Base-by-base conservation (phyloP, 768 basidiomycete species). In the Suillus subluteus region DNA sequence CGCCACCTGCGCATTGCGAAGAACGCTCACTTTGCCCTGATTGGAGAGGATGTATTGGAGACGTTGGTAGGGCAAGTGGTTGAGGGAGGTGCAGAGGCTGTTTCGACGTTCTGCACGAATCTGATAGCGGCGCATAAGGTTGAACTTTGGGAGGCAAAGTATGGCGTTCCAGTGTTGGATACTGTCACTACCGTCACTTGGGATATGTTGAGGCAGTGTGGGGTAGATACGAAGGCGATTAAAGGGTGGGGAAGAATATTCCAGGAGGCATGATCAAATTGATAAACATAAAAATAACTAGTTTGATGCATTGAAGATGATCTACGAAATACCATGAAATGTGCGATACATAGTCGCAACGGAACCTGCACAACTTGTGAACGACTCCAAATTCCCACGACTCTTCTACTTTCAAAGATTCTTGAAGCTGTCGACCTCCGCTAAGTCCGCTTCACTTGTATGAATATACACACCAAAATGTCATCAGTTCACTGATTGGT, bases 191-290 rank as follows among this genome's bases (percentile, higher is more conserved):
- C 55, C 12, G 55, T 56, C 55, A 56, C 55, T n/a, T 56, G 55
- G 55, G 55, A 56, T 56, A 56, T 56, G 55, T 37, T 56, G 35
- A 56, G 12, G 55, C 55, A 56, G 55, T 56, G 55, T 56, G 55
- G 32, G 21, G 55, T 56, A 56, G 55, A 56, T 13, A 56, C 55
- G 55, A 56, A 56, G 37, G 55, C 55, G 35, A 56, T 56, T 32
- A 56, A 56, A 8, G 55, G 55, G 32, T 56, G 55, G 55, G 55
- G 55, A 3, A 56, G 55, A 13, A 56, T 56, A 37, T 56, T 56
- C 35, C 55, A 56, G 32, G 55, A 56, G 55, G 12, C 55, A 37
- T 56, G 55, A 56, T 56, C 9, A 35, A 56, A 35, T 56, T 6
- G 11, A 56, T 35, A 37, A 9, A 52, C 0, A 16, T 54, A 1